These are phyloP conservation scores for Wickerhamiella siamensis DNA, from an alignment of 805 yeast species.

Conservation along the genomic window DNA sequence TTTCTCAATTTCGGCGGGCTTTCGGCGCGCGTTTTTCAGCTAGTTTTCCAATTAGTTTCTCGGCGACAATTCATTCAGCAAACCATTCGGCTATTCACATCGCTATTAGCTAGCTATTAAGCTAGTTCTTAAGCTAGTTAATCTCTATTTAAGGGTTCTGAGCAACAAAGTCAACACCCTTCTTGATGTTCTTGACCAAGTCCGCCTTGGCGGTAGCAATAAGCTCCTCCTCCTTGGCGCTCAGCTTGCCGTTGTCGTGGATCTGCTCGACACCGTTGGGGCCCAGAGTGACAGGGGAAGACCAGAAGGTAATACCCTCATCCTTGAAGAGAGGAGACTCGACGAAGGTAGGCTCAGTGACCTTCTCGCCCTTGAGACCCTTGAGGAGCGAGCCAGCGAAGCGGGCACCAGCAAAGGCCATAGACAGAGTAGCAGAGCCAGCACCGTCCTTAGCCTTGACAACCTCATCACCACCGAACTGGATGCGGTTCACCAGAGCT, in stretches of 20 bases:
- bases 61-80: too few relatives aligned
- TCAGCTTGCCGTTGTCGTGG: slow-evolving; percentile 64
- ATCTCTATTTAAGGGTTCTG: slow-evolving; percentile 28
- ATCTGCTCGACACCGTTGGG: slow-evolving; percentile 74
- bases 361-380: slow-evolving; percentile 29
- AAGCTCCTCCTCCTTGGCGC: slow-evolving; percentile 72
- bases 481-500: slow-evolving; percentile 67
- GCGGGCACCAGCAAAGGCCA: slow-evolving; percentile 88
- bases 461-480: slow-evolving; percentile 94
- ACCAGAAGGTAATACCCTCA: slow-evolving; percentile 94
- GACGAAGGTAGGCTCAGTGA: slow-evolving; percentile 42
- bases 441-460: slow-evolving; percentile 89
- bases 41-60: too few relatives aligned
- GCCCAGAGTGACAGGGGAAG: slow-evolving; percentile 88
- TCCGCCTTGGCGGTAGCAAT: slow-evolving; percentile 73
- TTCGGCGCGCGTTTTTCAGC: too few relatives aligned
- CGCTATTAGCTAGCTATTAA: too few relatives aligned
- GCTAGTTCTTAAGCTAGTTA: too few relatives aligned
- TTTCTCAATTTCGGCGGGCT: too few relatives aligned
- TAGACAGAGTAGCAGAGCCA: slow-evolving; percentile 88
- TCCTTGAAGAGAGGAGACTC: slow-evolving; percentile 64
- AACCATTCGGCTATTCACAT: too few relatives aligned
- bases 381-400: slow-evolving; percentile 47
- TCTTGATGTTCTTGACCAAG: slow-evolving; percentile 71
- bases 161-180: slow-evolving; percentile 74